A percentile compares a stretch with the other conserved stretches of the same genome.
Evolutionary conservation across 202 grass and related monocot genomes (phyloP).

Genomic region (Musa balbisiana): DNA sequence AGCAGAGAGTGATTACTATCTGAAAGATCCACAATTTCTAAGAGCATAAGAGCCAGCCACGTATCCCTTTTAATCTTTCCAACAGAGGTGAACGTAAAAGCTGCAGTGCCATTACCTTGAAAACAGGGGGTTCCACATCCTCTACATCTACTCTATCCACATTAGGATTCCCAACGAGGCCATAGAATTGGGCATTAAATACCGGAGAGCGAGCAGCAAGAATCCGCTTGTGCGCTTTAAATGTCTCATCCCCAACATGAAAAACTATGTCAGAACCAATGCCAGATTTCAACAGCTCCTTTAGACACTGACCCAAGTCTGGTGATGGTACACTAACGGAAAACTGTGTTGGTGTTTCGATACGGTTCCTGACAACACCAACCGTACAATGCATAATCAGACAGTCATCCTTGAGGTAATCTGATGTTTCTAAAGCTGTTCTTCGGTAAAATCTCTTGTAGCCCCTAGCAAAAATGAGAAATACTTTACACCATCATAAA

Average conservation of each 20-base stretch:
- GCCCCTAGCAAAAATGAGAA: slow-evolving; percentile 41
- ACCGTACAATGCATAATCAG: slow-evolving; percentile 79
- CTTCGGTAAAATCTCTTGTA: slow-evolving; percentile 88
- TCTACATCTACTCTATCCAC: slow-evolving; percentile 48
- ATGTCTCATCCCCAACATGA: slow-evolving; percentile 48
- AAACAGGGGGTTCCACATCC: slow-evolving; percentile 74
- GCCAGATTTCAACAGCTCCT: slow-evolving; percentile 39
- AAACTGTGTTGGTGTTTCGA: slow-evolving; percentile 53
- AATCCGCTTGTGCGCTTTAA: slow-evolving; percentile 65
- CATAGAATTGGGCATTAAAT: slow-evolving; percentile 86
- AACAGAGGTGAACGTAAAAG: slow-evolving; percentile 12
- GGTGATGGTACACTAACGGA: slow-evolving; percentile 47
- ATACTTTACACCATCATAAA: neutral
- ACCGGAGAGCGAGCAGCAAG: slow-evolving; percentile 81
- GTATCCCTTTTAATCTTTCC: neutral
- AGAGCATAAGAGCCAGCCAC: neutral
- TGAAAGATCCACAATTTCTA: neutral
- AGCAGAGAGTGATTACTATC: neutral
- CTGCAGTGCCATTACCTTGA: slow-evolving; percentile 51
- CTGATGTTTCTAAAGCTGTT: slow-evolving; percentile 49
- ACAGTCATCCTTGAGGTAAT: slow-evolving; percentile 68
- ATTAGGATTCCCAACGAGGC: slow-evolving; percentile 66
- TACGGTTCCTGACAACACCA: slow-evolving; percentile 60
- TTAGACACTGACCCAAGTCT: slow-evolving; percentile 60
- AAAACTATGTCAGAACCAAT: slow-evolving; percentile 73